phyloP scores from a whole-genome alignment of 1,284 basidiomycete species.

The Bjerkandera adusta region DNA sequence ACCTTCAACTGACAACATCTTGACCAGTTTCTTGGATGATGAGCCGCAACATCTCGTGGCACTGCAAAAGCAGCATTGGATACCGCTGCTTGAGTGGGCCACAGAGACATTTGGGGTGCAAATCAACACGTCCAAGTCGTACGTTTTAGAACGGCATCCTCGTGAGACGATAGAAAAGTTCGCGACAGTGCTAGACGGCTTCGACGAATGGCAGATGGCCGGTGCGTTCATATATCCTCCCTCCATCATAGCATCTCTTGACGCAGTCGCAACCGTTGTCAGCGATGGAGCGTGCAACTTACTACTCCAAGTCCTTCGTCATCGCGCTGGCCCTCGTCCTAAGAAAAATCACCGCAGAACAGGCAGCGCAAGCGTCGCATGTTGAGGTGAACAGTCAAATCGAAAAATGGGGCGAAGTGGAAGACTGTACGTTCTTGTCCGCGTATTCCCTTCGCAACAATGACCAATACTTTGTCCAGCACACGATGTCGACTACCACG shows the following conservation, averaged over 20 bases:
- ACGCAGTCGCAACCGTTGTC: slow-evolving; percentile 8
- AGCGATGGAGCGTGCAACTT: slow-evolving; percentile 93
- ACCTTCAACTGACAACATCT: not conserved
- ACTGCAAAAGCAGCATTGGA: slow-evolving; percentile 89
- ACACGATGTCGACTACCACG: slow-evolving; percentile 96
- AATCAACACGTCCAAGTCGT: slow-evolving; percentile 66
- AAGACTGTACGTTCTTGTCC: slow-evolving; percentile 71
- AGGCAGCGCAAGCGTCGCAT: slow-evolving; percentile 83
- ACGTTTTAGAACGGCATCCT: slow-evolving; percentile 69
- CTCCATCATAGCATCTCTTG: not conserved
- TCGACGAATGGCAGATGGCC: slow-evolving; percentile 86
- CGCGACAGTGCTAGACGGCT: slow-evolving; percentile 50
- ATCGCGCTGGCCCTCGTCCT: slow-evolving; percentile 85
- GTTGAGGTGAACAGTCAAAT: slow-evolving; percentile 97
- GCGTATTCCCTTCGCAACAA: slow-evolving; percentile 13
- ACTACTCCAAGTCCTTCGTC: slow-evolving; percentile 90
- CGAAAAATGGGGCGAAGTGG: slow-evolving; percentile 96
- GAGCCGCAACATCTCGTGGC: slow-evolving; percentile 74
- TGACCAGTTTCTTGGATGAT: slow-evolving; percentile 77
- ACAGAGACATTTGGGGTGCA: slow-evolving; percentile 63
- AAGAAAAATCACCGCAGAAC: slow-evolving; percentile 74
- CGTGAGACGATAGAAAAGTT: slow-evolving; percentile 64
- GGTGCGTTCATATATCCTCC: slow-evolving; percentile 47
- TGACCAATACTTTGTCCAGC: slow-evolving; percentile 43
- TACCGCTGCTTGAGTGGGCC: slow-evolving; percentile 84